A percentile compares a stretch with the other conserved stretches of the same genome.
Evolutionary conservation across 768 basidiomycete species (phyloP).

Genomic region (Paxillus involutus): DNA sequence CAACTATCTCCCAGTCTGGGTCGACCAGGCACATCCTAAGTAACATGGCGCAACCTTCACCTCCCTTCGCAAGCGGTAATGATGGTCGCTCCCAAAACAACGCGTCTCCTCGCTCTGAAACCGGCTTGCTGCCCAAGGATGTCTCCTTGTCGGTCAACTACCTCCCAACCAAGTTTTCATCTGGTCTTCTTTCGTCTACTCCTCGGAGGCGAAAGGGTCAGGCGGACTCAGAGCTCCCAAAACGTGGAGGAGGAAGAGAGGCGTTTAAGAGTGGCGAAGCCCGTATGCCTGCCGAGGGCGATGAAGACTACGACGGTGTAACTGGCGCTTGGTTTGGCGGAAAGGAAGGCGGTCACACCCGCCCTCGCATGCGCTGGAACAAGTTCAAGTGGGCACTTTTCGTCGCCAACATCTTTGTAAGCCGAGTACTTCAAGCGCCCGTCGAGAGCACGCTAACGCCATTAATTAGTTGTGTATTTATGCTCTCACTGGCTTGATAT

Average conservation of each 20-base stretch:
- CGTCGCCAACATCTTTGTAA: constrained; percentile 45
- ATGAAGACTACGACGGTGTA: constrained; percentile 55
- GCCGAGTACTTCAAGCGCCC: neutral
- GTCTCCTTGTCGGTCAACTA: constrained; percentile 66
- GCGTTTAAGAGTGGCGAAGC: constrained; percentile 56
- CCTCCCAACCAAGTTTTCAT: constrained; percentile 73
- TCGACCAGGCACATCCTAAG: constrained; percentile 51
- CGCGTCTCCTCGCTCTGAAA: constrained; percentile 14
- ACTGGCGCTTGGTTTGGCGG: constrained; percentile 39
- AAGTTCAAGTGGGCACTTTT: constrained; percentile 84
- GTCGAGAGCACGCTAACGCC: neutral
- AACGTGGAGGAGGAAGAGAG: constrained; percentile 70
- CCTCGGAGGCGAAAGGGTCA: constrained; percentile 36
- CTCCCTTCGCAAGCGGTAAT: constrained; percentile 36
- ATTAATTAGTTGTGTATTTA: constrained; percentile 53
- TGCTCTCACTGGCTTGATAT: constrained; percentile 58
- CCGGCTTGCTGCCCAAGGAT: constrained; percentile 1
- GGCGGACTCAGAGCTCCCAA: constrained; percentile 41
- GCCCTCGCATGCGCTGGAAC: constrained; percentile 66
- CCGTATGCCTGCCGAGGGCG: constrained; percentile 50
- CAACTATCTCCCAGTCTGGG: constrained; percentile 38
- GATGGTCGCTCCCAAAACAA: constrained; percentile 14
- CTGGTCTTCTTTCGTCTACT: constrained; percentile 41
- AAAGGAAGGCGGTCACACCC: constrained; percentile 37
- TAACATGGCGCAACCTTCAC: constrained; percentile 37